phyloP scores from a whole-genome alignment of 208 protist genomes.

The Crithidia expoeki region DNA sequence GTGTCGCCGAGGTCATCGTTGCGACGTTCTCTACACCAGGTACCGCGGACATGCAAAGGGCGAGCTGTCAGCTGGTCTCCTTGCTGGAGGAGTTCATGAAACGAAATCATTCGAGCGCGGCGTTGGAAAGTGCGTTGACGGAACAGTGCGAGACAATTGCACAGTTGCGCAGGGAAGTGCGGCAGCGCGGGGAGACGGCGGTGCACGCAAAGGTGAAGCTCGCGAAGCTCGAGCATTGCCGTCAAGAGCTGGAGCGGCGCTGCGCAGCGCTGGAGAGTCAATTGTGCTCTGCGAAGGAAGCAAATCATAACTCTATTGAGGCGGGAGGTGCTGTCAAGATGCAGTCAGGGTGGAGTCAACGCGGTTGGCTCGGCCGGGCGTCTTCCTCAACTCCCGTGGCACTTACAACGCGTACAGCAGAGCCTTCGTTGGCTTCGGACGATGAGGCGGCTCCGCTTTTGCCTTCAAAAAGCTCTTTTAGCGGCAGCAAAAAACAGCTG shows the following conservation, averaged over 20 bases:
- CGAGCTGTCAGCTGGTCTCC: slow-evolving; percentile 4
- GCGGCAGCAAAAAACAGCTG: too few relatives aligned
- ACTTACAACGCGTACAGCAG: not conserved
- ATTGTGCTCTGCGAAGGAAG: not conserved
- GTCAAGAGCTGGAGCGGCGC: not conserved
- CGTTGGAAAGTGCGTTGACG: slow-evolving; percentile 36
- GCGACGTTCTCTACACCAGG: slow-evolving; percentile 6
- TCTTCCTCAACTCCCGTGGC: not conserved
- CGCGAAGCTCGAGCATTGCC: not conserved
- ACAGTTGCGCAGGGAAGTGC: slow-evolving; percentile 22
- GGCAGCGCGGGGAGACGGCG: slow-evolving; percentile 7
- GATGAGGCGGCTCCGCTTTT: not conserved
- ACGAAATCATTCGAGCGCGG: slow-evolving; percentile 2
- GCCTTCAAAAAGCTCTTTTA: not conserved
- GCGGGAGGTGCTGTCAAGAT: not conserved
- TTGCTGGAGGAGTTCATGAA: slow-evolving; percentile 7
- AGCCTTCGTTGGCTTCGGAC: not conserved
- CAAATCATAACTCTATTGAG: not conserved
- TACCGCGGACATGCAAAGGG: slow-evolving; percentile 8
- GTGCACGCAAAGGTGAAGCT: not conserved
- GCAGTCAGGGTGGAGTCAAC: not conserved
- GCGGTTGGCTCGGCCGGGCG: not conserved
- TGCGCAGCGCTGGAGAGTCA: slow-evolving; percentile 11
- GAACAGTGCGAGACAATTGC: slow-evolving; percentile 45
- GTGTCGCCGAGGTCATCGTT: slow-evolving; percentile 24